Conservation (phyloP, 2,329 filamentous ascomycete species). For the Colletotrichum scovillei region DNA sequence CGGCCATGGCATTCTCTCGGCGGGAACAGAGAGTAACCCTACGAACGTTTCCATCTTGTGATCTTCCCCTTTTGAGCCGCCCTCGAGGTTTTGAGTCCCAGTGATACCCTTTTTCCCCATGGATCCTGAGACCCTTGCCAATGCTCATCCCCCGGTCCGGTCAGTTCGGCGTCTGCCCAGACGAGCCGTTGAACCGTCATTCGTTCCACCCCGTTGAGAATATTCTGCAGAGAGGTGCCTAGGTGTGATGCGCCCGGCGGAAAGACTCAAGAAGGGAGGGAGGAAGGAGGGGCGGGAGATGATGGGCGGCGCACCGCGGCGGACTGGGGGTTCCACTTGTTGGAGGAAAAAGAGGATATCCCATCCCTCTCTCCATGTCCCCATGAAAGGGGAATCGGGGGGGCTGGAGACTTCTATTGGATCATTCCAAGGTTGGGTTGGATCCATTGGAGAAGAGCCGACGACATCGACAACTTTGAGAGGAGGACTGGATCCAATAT, state of each 20-base stretch:
- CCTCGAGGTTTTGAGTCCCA: not conserved
- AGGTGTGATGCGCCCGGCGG: constrained; percentile 10
- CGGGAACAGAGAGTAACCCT: not conserved
- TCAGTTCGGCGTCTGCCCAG: not conserved
- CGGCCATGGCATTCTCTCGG: constrained; percentile 21
- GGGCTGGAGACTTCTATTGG: not conserved
- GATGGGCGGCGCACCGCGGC: constrained; percentile 19
- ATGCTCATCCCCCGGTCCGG: not conserved
- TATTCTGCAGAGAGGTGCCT: constrained; percentile 8
- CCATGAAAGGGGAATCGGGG: not conserved
- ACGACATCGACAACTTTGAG: not conserved
- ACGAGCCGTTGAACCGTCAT: not conserved
- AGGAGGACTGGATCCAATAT: constrained; percentile 6
- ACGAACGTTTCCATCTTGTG: not conserved
- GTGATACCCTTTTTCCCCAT: not conserved
- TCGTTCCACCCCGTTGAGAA: constrained; percentile 8
- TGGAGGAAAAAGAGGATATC: not conserved
- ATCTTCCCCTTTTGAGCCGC: not conserved
- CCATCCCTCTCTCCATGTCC: not conserved
- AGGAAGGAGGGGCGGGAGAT: not conserved
- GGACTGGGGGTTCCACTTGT: not conserved
- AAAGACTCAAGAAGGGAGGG: not conserved
- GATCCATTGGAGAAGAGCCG: not conserved
- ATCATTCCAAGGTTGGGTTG: not conserved
- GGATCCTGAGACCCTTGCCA: not conserved